Evolutionary conservation across 176 grass and related monocot species (phyloP), one percentile per base, ranked within the genome.

Genomic region (Phoenix roebelenii): DNA sequence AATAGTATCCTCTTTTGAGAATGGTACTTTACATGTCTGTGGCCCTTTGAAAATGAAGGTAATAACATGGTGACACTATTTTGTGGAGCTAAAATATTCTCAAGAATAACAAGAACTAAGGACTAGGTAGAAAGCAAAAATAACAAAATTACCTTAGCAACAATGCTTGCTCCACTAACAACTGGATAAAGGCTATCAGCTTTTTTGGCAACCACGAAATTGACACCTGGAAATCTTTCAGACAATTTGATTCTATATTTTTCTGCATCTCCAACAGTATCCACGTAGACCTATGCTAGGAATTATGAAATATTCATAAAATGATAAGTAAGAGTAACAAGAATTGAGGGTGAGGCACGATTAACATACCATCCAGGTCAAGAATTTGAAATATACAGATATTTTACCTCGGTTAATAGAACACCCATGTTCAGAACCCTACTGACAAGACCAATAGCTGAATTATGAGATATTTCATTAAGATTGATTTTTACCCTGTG

Each of bases 131-230:
- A 74, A 64, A 15, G 53, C 9, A 23, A 52, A 62, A 52, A 16
- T 48, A 49, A 57, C 51, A 22, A 39, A 79, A 66, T 30, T 87
- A 96, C 92, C 84, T 91, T 97, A 29, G 92, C 84, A 29, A 88
- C 92, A 77, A 97, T 97, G 75, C 92, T 91, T 69, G 87, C 87
- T 63, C 92, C 92, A 75, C 92, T 91, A 66, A 91, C 92, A 78
- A 97, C 81, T 25, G 92, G 81, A 74, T 91, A 97, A 68, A 97
- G 77, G 67, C 92, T 91, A 60, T 97, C 87, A 70, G 92, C 87
- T 59, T 97, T 97, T 61, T 97, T 91, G 15, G 92, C 71, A 70
- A 97, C 92, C 18, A 97, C 87, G 80, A 91, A 97, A 65, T 91
- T 88, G 50, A 91, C 66, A 32, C 92, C 81, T 7, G 86, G 87